Evolutionary conservation across 139 green algal genomes (phyloP).

Genomic region (Closterium sp.): DNA sequence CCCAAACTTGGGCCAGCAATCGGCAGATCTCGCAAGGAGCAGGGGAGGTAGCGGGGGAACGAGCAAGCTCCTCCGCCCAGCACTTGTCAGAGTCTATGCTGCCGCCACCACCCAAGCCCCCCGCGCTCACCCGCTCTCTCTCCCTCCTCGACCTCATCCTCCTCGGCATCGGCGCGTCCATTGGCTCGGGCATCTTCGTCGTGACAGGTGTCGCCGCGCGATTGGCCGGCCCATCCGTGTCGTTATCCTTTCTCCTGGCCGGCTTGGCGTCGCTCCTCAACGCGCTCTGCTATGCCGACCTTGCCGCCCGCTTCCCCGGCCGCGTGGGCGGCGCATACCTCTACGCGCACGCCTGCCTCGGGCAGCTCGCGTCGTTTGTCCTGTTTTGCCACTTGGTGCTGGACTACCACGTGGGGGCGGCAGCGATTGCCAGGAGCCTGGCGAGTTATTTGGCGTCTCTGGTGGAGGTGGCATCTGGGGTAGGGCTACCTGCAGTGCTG

Average conservation of each 20-base stretch:
- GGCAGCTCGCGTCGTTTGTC: constrained; percentile 41
- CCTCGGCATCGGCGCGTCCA: constrained; percentile 77
- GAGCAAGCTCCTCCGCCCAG: too few relatives aligned
- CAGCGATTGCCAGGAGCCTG: constrained; percentile 41
- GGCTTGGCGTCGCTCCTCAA: constrained; percentile 29
- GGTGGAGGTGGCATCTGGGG: not conserved
- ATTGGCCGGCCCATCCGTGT: constrained; percentile 34
- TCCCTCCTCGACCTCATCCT: constrained; percentile 31
- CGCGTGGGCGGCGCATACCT: constrained; percentile 41
- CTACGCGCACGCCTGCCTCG: constrained; percentile 32
- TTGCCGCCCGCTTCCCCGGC: constrained; percentile 30
- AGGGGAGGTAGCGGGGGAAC: too few relatives aligned
- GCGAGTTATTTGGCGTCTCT: constrained; percentile 30
- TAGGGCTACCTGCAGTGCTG: not conserved
- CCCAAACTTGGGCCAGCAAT: too few relatives aligned
- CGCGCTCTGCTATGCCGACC: constrained; percentile 48
- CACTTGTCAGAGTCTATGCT: not conserved
- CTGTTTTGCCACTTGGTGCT: constrained; percentile 49
- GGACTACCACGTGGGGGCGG: constrained; percentile 50
- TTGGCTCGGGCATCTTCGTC: constrained; percentile 88
- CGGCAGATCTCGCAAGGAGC: too few relatives aligned
- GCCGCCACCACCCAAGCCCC: not conserved
- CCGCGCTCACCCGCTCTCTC: constrained; percentile 14
- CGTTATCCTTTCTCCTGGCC: constrained; percentile 34
- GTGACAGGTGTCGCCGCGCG: constrained; percentile 71